Percentiles rank a stretch among this genome's conserved stretches.
Evolutionary conservation across 2,329 filamentous ascomycete genomes (phyloP).

Genomic region (Epichloe scottii): DNA sequence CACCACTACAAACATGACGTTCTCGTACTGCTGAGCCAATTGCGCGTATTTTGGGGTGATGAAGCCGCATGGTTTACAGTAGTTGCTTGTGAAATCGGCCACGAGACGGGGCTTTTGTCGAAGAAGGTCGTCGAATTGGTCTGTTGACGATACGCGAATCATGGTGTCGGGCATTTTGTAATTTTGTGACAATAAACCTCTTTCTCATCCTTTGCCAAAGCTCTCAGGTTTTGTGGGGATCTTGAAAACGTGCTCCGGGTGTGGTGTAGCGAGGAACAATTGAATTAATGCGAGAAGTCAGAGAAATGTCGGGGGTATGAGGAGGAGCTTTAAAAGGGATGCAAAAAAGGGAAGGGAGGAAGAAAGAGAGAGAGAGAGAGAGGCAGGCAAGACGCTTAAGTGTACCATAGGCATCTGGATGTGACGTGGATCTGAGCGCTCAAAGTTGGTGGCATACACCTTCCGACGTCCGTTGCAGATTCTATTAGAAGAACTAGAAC

Average conservation of each 20-base stretch:
- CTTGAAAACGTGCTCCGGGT: no score
- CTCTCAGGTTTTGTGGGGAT: no score
- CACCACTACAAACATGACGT: conserved; percentile 71
- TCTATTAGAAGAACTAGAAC: neutral
- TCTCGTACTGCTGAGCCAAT: conserved; percentile 40
- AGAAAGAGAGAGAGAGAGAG: neutral
- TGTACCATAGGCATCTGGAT: neutral
- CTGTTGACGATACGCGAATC: conserved; percentile 3
- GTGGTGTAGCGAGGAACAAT: no score
- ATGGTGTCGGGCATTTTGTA: neutral
- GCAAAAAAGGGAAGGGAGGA: fast-evolving
- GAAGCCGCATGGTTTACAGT: conserved; percentile 92
- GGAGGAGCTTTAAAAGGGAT: neutral
- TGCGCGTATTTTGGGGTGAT: conserved; percentile 52
- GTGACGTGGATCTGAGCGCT: neutral
- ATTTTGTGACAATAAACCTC: no score
- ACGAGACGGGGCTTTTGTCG: conserved; percentile 44
- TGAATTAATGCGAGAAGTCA: no score
- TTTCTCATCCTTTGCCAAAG: no score
- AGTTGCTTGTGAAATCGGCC: conserved; percentile 60
- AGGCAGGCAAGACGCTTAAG: neutral
- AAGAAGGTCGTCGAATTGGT: conserved; percentile 41
- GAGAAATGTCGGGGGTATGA: neutral
- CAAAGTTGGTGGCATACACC: neutral
- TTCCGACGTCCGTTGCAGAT: neutral